Evolutionary conservation across 768 basidiomycete species (phyloP).

Genomic region (Boletus bicolor): DNA sequence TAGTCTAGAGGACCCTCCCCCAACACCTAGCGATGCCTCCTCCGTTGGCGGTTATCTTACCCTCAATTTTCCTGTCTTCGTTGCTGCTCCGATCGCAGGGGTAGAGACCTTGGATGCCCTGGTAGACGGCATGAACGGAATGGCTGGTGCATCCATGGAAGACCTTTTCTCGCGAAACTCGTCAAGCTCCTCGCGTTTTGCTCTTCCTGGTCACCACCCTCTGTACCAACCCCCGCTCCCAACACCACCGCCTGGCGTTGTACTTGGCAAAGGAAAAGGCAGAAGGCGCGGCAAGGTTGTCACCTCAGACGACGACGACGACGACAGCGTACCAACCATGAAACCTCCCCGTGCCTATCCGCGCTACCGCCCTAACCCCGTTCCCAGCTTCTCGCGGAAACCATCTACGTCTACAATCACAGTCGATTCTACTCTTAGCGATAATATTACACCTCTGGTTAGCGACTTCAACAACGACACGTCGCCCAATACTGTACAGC

Average conservation of each 20-base stretch:
- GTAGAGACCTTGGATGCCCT: constrained; percentile 88
- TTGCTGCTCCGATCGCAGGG: constrained; percentile 73
- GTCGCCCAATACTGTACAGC: constrained; percentile 16
- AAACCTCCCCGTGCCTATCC: constrained; percentile 17
- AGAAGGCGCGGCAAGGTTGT: constrained; percentile 21
- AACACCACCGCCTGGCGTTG: constrained; percentile 75
- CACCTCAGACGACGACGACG: constrained; percentile 49
- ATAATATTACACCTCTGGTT: constrained; percentile 14
- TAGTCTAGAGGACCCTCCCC: constrained; percentile 70
- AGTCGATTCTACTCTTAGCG: constrained; percentile 17
- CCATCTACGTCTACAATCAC: constrained; percentile 33
- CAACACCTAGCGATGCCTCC: constrained; percentile 57
- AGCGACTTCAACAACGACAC: constrained; percentile 12
- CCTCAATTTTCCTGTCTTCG: constrained; percentile 59
- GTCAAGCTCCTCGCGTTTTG: constrained; percentile 51
- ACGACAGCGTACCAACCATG: constrained; percentile 11
- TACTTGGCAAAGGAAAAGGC: constrained; percentile 52
- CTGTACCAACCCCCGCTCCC: constrained; percentile 82
- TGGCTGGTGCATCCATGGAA: constrained; percentile 67
- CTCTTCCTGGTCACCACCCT: constrained; percentile 63
- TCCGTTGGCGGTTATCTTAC: constrained; percentile 20
- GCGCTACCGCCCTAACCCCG: constrained; percentile 21
- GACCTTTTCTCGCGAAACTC: constrained; percentile 45
- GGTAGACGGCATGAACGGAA: constrained; percentile 88
- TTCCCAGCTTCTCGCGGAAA: constrained; percentile 23